Evolutionary conservation across 164 flowering plant species (phyloP), one percentile per base, ranked within the genome.

Genomic region (Piper longum): DNA sequence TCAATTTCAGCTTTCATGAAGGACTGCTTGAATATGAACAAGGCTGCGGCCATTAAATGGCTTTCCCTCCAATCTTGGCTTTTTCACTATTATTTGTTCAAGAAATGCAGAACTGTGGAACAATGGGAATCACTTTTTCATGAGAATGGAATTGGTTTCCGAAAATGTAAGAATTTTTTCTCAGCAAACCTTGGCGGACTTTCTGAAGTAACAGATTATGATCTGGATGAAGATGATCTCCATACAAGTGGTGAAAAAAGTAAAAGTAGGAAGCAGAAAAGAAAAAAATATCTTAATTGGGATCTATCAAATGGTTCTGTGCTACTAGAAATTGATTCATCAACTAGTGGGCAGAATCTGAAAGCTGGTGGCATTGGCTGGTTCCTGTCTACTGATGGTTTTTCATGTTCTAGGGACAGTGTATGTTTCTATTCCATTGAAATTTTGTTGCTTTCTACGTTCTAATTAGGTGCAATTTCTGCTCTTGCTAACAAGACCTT

Each of bases 51-150:
- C 52, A 65, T 88, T 7, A 88, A 78, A 67, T 72, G 70, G 71
- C 67, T 90, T 66, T 96, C 92, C 54, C 80, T 91, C 70, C 80
- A 74, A 62, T 83, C 92, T 44, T 93, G 97, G 96, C 80, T 76
- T 74, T 62, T 93, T 59, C 79, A 84, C 48, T 87, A 75, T 71
- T 68, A 69, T 57, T 64, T 90, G 71, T 75, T 77, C 12, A 78
- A 80, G 76, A 82, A 83, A 74, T 80, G 81, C 66, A 71, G 56
- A 57, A 73, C 76, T 71, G 59, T 67, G n/a, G 81, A 78, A n/a
- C 79, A 82, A 41, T 90, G 96, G 92, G 91, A 90, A 69, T 71
- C 79, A 56, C 56, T 93, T 48, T 93, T 90, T 69, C 36, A 43
- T 7, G 60, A 56, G 43, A 93, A 82, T 73, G 78, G 77, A 8